Evolutionary conservation across 768 basidiomycete species (phyloP), one percentile per base, ranked within the genome.

Genomic region (Rhodosporidiobolus sp.): DNA sequence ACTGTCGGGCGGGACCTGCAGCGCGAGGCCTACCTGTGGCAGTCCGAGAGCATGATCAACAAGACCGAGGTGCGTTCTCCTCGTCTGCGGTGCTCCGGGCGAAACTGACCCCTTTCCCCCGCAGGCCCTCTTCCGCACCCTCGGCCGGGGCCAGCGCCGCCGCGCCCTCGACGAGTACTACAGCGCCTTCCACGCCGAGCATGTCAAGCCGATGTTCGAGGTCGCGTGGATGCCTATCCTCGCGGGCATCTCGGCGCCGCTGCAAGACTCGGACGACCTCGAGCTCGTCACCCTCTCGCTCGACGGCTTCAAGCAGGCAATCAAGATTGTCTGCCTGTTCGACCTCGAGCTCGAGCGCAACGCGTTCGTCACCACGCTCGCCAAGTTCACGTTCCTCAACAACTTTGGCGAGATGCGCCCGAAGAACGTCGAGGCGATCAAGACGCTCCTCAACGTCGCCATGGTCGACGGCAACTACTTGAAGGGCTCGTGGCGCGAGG

Each of bases 361-460:
- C 78, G 96, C 94, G 1, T 99, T 98, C 79, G 93, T 99, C 56
- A 94, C 94, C 28, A 99, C 96, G 0, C 84, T 99, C 28, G 89
- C 86, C 49, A 99, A 98, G 80, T 97, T 98, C 81, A 99, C 96
- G 0, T 96, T 96, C 85, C 84, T 98, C 74, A 97, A 91, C 81
- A 98, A 99, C 79, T 83, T 98, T 9, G 93, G 94, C 65, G 96
- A 98, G 84, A 99, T 99, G 96, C 94, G 93, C 83, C 86, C 92
- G 46, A 98, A 98, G 84, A 98, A 98, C 79, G 96, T 99, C 88
- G 96, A 98, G 80, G 96, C 95, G 11, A 97, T 99, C 83, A 98
- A 97, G 82, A 83, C 92, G 5, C 84, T 99, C 63, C 83, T 99
- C 19, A 96, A 98, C 78, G 88, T 99, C 55, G 95, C 96, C 24